Evolutionary conservation across 371 early-diverging fungal genomes (phyloP).

Genomic region (Catenaria anguillulae): DNA sequence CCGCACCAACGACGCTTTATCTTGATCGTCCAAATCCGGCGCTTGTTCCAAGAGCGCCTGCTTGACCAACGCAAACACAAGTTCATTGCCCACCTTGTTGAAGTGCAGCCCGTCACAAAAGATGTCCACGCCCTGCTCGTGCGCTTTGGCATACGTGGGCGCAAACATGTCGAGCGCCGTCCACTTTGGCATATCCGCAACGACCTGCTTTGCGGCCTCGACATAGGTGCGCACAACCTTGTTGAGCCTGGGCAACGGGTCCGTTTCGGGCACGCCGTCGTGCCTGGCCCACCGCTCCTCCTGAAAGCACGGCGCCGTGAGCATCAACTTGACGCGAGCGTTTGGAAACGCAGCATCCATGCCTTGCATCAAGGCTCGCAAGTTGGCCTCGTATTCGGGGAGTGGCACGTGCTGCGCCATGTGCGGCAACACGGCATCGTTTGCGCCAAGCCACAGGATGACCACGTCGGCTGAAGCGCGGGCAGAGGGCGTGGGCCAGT

Average conservation of each 20-base stretch:
- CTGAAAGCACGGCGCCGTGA: background rate
- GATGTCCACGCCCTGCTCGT: background rate
- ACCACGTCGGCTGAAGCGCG: background rate
- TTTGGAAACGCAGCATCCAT: slow-evolving; percentile 15
- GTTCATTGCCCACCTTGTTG: background rate
- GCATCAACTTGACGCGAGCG: background rate
- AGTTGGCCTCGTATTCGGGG: slow-evolving; percentile 37
- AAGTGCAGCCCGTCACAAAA: background rate
- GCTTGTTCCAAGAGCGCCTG: background rate
- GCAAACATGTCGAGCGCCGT: background rate
- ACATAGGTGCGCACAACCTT: background rate
- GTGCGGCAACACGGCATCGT: slow-evolving; percentile 50
- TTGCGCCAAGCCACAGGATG: slow-evolving; percentile 61
- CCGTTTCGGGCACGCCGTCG: background rate
- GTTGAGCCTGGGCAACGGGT: background rate
- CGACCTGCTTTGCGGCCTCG: background rate
- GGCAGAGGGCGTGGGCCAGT: slow-evolving; percentile 32
- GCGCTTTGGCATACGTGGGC: background rate
- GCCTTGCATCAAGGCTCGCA: slow-evolving; percentile 33
- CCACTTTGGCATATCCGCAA: background rate
- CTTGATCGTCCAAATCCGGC: background rate
- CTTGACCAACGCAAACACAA: background rate
- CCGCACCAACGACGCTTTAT: too few species aligned
- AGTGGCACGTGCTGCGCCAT: slow-evolving; percentile 49
- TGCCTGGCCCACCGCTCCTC: background rate